Conservation (phyloP, 2,329 filamentous ascomycete genomes). For the Cytospora piceae region DNA sequence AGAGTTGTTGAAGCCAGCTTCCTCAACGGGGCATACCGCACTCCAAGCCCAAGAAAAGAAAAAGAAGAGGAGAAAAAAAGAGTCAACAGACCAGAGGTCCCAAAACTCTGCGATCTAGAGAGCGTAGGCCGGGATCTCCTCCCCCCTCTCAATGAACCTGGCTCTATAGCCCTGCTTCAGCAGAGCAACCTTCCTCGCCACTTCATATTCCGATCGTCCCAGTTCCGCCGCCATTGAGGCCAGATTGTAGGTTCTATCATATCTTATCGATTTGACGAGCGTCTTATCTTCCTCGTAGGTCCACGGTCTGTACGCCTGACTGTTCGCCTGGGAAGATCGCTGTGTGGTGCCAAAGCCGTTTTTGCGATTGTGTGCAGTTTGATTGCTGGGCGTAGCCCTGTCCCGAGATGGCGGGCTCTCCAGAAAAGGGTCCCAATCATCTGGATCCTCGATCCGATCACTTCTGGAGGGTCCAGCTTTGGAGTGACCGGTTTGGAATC, state of each 20-base stretch:
- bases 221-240: slow-evolving; percentile 20
- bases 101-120: background rate
- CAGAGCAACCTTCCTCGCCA: slow-evolving; percentile 16
- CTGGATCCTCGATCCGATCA: background rate
- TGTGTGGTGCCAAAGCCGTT: background rate
- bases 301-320: slow-evolving; percentile 8
- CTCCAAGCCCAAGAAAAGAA: background rate
- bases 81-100: background rate
- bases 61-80: background rate
- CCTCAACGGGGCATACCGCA: background rate
- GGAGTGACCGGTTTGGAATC: background rate
- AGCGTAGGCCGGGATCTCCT: slow-evolving; percentile 22
- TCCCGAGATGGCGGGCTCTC: background rate
- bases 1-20: background rate
- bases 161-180: slow-evolving; percentile 18
- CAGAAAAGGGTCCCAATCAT: slow-evolving; percentile 3
- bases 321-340: background rate
- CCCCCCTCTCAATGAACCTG: slow-evolving; percentile 6
- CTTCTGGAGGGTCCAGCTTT: background rate
- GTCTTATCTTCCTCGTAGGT: slow-evolving; percentile 12
- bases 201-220: slow-evolving; percentile 12
- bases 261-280: slow-evolving; percentile 6
- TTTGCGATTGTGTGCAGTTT: background rate
- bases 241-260: slow-evolving; percentile 11
- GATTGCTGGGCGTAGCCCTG: background rate